These are phyloP conservation scores for Mollisiaceae sp. DNA, from an alignment of 2,329 filamentous ascomycete genomes.

Conservation along the genomic window DNA sequence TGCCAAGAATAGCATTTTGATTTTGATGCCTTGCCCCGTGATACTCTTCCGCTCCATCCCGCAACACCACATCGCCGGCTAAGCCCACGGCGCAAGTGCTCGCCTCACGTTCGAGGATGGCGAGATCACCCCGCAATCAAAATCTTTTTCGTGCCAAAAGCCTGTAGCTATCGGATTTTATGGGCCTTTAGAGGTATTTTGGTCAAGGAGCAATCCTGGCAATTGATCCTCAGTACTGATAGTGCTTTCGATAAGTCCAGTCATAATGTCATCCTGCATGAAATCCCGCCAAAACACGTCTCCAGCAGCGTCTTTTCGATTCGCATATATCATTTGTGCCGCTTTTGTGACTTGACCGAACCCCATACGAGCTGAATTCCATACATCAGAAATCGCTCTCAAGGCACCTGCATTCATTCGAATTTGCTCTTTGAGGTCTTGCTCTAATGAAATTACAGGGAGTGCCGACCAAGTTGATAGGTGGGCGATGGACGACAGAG, in stretches of 20 bases:
- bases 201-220: neutral
- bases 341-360: constrained; percentile 75
- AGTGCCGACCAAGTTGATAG: constrained; percentile 76
- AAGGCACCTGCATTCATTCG: constrained; percentile 65
- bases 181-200: neutral
- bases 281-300: constrained; percentile 24
- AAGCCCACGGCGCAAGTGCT: no score
- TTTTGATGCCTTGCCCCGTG: no score
- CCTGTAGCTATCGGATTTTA: neutral
- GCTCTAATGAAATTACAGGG: constrained; percentile 64
- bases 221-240: neutral
- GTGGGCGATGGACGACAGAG: constrained; percentile 79
- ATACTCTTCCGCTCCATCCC: no score
- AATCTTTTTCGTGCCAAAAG: neutral
- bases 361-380: constrained; percentile 59
- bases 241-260: neutral
- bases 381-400: constrained; percentile 30
- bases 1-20: no score
- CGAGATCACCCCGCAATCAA: neutral
- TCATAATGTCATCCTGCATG: constrained; percentile 8
- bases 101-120: neutral
- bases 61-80: no score
- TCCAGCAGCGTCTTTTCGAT: constrained; percentile 20
- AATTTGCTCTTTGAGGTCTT: constrained; percentile 73
- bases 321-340: constrained; percentile 68